A percentile compares a stretch with the other conserved stretches of the same genome.
Evolutionary conservation across 176 grass and related monocot species (phyloP).

Genomic region (Rhynchospora breviuscula): DNA sequence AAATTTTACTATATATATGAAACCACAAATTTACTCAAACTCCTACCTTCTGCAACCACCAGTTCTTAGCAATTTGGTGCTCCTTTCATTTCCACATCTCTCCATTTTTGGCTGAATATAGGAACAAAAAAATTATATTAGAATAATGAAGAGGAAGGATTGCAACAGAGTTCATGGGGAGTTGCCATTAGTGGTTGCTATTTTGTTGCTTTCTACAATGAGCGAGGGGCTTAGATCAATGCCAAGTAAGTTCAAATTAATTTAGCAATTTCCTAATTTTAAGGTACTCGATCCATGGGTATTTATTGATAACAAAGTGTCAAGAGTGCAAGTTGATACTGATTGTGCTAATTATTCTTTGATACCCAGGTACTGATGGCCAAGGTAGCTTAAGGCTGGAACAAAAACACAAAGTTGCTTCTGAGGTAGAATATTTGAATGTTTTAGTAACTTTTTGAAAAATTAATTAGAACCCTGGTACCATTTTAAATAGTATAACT

Average conservation of each 20-base stretch:
- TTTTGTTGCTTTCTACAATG: slow-evolving; percentile 31
- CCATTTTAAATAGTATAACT: neutral
- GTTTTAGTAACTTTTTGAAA: too few species aligned
- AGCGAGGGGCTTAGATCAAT: slow-evolving; percentile 31
- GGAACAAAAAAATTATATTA: neutral
- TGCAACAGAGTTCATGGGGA: neutral
- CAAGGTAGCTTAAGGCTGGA: neutral
- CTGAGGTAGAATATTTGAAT: slow-evolving; percentile 16
- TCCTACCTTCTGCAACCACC: neutral
- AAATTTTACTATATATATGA: neutral
- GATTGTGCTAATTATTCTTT: neutral
- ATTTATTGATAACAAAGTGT: neutral
- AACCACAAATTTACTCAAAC: neutral
- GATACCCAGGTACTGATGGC: neutral
- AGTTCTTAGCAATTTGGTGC: neutral
- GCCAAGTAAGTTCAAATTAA: slow-evolving; percentile 30
- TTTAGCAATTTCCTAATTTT: neutral
- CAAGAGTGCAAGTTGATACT: neutral
- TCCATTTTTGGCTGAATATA: neutral
- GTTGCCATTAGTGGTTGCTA: neutral
- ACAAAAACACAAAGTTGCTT: slow-evolving; percentile 8
- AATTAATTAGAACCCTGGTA: neutral
- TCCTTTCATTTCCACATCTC: neutral
- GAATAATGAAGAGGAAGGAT: slow-evolving; percentile 29
- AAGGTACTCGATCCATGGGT: neutral